phyloP scores from a whole-genome alignment of 1,284 basidiomycete genomes.

The Trametes sp. region DNA sequence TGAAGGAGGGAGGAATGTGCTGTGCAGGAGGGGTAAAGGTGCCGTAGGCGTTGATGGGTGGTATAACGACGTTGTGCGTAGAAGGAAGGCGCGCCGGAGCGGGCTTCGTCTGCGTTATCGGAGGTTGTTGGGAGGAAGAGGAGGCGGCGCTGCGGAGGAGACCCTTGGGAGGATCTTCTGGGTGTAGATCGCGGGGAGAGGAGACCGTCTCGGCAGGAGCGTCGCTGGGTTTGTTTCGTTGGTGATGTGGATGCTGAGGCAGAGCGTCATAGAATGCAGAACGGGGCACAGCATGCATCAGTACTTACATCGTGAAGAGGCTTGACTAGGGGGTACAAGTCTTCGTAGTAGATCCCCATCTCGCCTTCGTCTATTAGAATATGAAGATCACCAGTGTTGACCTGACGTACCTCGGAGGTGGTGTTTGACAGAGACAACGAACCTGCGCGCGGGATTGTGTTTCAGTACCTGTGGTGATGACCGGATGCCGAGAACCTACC shows the following conservation, averaged over 20 bases:
- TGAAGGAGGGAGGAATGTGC: slow-evolving; percentile 16
- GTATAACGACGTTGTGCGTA: slow-evolving; percentile 45
- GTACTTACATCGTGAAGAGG: slow-evolving; percentile 46
- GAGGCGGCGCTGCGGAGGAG: not conserved
- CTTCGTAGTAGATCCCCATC: slow-evolving; percentile 65
- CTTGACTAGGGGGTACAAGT: slow-evolving; percentile 59
- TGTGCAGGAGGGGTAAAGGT: slow-evolving; percentile 46
- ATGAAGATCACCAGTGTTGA: not conserved
- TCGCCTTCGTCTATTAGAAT: slow-evolving; percentile 45
- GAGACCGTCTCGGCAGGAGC: not conserved
- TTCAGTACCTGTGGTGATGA: not conserved
- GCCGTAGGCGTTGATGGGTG: slow-evolving; percentile 58
- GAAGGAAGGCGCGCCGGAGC: not conserved
- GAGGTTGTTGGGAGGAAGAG: slow-evolving; percentile 4
- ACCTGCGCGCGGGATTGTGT: slow-evolving; percentile 45
- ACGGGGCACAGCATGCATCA: not conserved
- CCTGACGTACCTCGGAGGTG: slow-evolving; percentile 57
- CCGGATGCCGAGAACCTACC: slow-evolving; percentile 43
- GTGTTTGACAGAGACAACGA: slow-evolving; percentile 68
- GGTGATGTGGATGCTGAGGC: slow-evolving; percentile 27
- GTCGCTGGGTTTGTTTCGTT: not conserved
- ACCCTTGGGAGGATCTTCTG: slow-evolving; percentile 1
- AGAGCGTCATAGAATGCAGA: not conserved
- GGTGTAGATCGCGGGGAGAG: slow-evolving; percentile 15
- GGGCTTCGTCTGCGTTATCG: not conserved